Conservation (phyloP, 2,329 filamentous ascomycete genomes). For the Rhynchosporium graminicola region DNA sequence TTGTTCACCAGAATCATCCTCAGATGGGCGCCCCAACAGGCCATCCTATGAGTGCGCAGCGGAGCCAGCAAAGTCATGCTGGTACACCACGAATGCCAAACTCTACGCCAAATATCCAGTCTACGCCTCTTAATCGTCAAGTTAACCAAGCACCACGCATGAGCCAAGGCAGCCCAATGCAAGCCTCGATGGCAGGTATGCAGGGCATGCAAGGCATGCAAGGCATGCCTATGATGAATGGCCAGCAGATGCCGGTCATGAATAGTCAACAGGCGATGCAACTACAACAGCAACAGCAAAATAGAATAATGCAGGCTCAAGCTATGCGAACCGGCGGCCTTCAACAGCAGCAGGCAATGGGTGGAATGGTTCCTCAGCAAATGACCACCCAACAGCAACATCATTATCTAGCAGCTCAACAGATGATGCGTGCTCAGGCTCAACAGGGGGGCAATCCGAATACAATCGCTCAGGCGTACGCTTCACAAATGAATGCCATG, state of each 20-base stretch:
- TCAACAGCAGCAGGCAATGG: slow-evolving; percentile 40
- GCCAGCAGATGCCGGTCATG: slow-evolving; percentile 17
- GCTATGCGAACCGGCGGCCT: slow-evolving; percentile 29
- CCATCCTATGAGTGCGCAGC: slow-evolving; percentile 62
- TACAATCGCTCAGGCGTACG: slow-evolving; percentile 30
- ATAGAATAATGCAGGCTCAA: slow-evolving; percentile 27
- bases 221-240: slow-evolving; percentile 57
- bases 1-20: slow-evolving; percentile 56
- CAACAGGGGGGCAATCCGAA: slow-evolving; percentile 39
- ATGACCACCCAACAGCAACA: slow-evolving; percentile 34
- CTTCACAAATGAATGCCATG: slow-evolving; percentile 32
- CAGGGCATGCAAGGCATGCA: slow-evolving; percentile 47
- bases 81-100: slow-evolving; percentile 64
- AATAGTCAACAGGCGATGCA: no score
- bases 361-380: slow-evolving; percentile 43
- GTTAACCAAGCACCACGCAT: slow-evolving; percentile 62
- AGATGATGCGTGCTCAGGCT: slow-evolving; percentile 17
- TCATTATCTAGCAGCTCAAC: background rate
- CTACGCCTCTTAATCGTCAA: slow-evolving; percentile 57
- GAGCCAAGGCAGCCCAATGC: slow-evolving; percentile 62
- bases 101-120: slow-evolving; percentile 63
- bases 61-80: slow-evolving; percentile 67
- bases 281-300: no score
- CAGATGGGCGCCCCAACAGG: slow-evolving; percentile 61
- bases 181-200: slow-evolving; percentile 58